Evolutionary conservation across 148 eudicot genomes (phyloP).

Genomic region (Linanthus parryae): DNA sequence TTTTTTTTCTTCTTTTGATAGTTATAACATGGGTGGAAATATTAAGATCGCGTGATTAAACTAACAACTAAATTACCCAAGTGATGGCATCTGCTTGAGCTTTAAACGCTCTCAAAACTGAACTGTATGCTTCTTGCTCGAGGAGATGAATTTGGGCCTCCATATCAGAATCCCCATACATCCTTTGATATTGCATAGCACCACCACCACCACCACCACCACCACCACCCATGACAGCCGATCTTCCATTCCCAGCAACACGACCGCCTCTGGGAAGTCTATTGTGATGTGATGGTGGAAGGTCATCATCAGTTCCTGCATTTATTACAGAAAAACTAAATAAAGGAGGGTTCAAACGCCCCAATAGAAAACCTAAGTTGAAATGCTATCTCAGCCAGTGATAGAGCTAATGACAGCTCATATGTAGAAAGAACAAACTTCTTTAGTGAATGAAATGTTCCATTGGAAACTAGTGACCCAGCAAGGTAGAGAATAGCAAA

Average conservation of each 20-base stretch:
- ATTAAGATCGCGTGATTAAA: slow-evolving; percentile 2
- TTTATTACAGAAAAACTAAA: slow-evolving; percentile 13
- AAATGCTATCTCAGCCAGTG: too few relatives aligned
- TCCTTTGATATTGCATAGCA: slow-evolving; percentile 37
- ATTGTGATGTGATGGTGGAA: slow-evolving; percentile 50
- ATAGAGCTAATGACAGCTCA: too few relatives aligned
- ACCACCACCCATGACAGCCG: slow-evolving; percentile 32
- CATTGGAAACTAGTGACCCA: too few relatives aligned
- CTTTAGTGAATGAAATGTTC: too few relatives aligned
- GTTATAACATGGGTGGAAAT: too few relatives aligned
- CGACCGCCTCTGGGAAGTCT: slow-evolving; percentile 46
- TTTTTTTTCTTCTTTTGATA: too few relatives aligned
- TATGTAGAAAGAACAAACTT: too few relatives aligned
- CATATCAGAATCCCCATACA: slow-evolving; percentile 49
- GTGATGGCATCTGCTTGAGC: slow-evolving; percentile 78
- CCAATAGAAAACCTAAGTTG: too few relatives aligned
- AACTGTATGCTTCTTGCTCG: slow-evolving; percentile 66
- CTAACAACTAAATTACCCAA: slow-evolving; percentile 43
- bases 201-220: too few relatives aligned
- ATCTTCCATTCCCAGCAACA: slow-evolving; percentile 47
- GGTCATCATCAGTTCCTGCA: slow-evolving; percentile 68
- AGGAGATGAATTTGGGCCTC: slow-evolving; percentile 56
- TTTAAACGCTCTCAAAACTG: slow-evolving; percentile 65
- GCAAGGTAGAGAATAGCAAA: too few relatives aligned
- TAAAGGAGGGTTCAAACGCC: too few relatives aligned